Percentiles rank a stretch among this genome's conserved stretches.
These are phyloP conservation scores for Cystobasidium sp. DNA, from an alignment of 1,284 basidiomycete genomes.

Conservation along the genomic window DNA sequence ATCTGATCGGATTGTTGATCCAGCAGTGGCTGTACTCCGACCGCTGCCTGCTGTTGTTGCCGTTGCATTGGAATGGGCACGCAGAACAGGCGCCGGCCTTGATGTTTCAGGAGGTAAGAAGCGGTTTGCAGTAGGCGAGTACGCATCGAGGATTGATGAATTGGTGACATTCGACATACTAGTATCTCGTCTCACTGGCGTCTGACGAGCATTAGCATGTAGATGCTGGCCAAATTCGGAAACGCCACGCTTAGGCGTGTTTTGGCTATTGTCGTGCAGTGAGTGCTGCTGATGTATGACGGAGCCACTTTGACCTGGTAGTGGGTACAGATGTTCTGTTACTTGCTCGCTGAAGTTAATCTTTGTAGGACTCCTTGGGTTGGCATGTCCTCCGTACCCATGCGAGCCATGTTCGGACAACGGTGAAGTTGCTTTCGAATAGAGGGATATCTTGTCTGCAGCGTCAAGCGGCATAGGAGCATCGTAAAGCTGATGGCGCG, in stretches of 20 bases:
- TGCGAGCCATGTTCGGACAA: slow-evolving; percentile 4
- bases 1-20: slow-evolving; percentile 16
- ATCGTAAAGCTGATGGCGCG: slow-evolving; percentile 79
- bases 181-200: slow-evolving; percentile 6
- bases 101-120: background rate
- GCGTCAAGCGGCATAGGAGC: slow-evolving; percentile 46
- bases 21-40: slow-evolving; percentile 27
- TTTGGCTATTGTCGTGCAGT: slow-evolving; percentile 16
- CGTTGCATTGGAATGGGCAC: slow-evolving; percentile 1
- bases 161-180: slow-evolving; percentile 4
- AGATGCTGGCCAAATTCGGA: slow-evolving; percentile 31
- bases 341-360: slow-evolving; percentile 76
- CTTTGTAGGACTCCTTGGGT: slow-evolving; percentile 60
- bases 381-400: slow-evolving; percentile 50
- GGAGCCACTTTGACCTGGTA: slow-evolving; percentile 57
- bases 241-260: background rate
- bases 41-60: slow-evolving; percentile 9
- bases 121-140: slow-evolving; percentile 1
- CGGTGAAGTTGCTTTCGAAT: slow-evolving; percentile 53
- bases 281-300: slow-evolving; percentile 44
- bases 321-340: slow-evolving; percentile 71
- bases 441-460: slow-evolving; percentile 48
- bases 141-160: slow-evolving; percentile 30
- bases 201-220: background rate
- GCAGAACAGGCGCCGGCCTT: slow-evolving; percentile 26